Evolutionary conservation across 108 stramenopile species (phyloP).

Genomic region (Schizochytrium sp.): DNA sequence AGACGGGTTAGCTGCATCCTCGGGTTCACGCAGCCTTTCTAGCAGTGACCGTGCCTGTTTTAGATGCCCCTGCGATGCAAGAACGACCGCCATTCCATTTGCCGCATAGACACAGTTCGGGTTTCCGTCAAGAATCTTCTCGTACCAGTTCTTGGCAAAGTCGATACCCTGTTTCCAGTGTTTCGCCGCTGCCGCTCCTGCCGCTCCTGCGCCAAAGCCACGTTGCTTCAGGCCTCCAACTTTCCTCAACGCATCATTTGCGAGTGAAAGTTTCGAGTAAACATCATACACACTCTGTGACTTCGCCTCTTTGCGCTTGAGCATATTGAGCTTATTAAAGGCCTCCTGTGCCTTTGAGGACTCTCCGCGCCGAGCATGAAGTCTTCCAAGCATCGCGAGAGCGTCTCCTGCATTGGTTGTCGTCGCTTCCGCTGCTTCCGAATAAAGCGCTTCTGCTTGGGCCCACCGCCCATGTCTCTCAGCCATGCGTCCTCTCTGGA

Average conservation of each 20-base stretch:
- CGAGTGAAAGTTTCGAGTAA: conserved; percentile 34
- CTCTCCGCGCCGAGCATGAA: conserved; percentile 12
- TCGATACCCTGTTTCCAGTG: conserved; percentile 15
- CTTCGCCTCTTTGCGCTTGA: conserved; percentile 7
- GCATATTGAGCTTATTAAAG: conserved; percentile 38
- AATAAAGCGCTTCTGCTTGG: background rate
- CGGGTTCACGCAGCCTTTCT: conserved; percentile 41
- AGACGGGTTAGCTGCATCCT: conserved; percentile 32
- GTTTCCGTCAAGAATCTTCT: conserved; percentile 47
- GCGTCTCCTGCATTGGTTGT: conserved; percentile 33
- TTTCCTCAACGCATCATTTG: background rate
- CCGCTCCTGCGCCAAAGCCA: no score
- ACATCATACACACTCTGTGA: background rate
- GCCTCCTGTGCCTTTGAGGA: background rate
- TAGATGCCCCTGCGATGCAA: conserved; percentile 28
- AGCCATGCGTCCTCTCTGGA: conserved; percentile 35
- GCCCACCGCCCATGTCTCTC: conserved; percentile 18
- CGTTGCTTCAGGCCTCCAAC: background rate
- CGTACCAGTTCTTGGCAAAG: conserved; percentile 54
- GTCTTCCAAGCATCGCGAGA: background rate
- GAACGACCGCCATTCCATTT: conserved; percentile 28
- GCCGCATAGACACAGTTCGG: conserved; percentile 14
- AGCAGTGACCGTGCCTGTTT: background rate
- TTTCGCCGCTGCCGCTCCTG: no score
- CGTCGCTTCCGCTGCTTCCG: conserved; percentile 20